These are phyloP conservation scores for Pichia rugopelliculosa DNA, from an alignment of 805 yeast genomes.

Conservation along the genomic window DNA sequence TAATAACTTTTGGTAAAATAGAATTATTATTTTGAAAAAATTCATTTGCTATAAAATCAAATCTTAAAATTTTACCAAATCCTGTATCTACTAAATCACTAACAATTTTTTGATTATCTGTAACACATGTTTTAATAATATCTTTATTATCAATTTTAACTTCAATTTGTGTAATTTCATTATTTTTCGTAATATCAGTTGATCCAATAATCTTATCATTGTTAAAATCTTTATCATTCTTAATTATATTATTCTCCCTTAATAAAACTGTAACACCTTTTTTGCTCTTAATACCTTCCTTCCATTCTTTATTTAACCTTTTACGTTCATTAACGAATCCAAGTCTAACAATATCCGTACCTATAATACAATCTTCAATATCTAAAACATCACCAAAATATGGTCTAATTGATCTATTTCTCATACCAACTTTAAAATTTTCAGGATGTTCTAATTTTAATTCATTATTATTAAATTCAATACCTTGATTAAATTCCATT, in stretches of 20 bases:
- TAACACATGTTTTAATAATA: conserved; percentile 63
- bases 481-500: background rate
- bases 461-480: conserved; percentile 2
- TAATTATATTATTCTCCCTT: conserved; percentile 61
- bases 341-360: conserved; percentile 67
- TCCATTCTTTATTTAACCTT: conserved; percentile 36
- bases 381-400: conserved; percentile 70
- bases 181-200: conserved; percentile 26
- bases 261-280: conserved; percentile 83
- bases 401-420: conserved; percentile 16
- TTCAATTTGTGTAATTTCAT: conserved; percentile 10
- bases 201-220: conserved; percentile 29
- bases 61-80: conserved; percentile 36
- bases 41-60: conserved; percentile 89
- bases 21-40: conserved; percentile 95
- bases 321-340: conserved; percentile 68
- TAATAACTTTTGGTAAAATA: conserved; percentile 75
- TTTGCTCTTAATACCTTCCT: conserved; percentile 24
- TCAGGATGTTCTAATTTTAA: conserved; percentile 8
- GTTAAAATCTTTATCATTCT: conserved; percentile 28
- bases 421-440: conserved; percentile 6
- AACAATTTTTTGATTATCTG: conserved; percentile 71
- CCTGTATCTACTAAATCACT: conserved; percentile 64
- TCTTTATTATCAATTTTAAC: conserved; percentile 11
- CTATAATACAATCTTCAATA: conserved; percentile 90